A percentile compares a stretch with the other conserved stretches of the same genome.
These are phyloP conservation scores for Trametes meyenii DNA, from an alignment of 768 basidiomycete species.

Conservation along the genomic window DNA sequence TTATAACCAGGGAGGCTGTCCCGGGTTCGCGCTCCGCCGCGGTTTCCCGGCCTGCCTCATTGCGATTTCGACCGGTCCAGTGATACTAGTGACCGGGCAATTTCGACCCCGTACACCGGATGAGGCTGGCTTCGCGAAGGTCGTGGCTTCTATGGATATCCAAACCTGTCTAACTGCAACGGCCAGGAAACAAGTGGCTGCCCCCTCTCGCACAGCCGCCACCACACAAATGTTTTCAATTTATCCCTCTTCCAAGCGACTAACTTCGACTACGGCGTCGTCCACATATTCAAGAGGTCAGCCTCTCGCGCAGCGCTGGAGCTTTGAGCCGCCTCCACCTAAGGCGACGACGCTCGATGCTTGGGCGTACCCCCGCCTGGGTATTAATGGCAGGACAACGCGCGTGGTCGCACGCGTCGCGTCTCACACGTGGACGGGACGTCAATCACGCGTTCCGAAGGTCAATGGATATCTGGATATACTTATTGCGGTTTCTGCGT, in stretches of 20 bases:
- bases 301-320: no score
- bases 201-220: not conserved
- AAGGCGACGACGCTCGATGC: not conserved
- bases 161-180: not conserved
- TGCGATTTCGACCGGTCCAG: not conserved
- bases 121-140: not conserved
- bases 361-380: not conserved
- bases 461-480: not conserved
- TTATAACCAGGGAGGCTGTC: no score
- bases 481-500: no score
- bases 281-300: not conserved
- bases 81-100: not conserved
- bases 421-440: not conserved
- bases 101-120: not conserved
- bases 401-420: not conserved
- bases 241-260: not conserved
- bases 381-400: no score
- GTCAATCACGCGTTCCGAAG: not conserved
- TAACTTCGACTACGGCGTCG: no score
- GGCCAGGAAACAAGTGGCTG: no score
- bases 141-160: not conserved
- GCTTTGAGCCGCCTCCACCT: not conserved
- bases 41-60: not conserved
- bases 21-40: conserved; percentile 2
- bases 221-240: not conserved